Conservation (phyloP, 2,329 filamentous ascomycete species). For the Colletotrichum eleusines region DNA sequence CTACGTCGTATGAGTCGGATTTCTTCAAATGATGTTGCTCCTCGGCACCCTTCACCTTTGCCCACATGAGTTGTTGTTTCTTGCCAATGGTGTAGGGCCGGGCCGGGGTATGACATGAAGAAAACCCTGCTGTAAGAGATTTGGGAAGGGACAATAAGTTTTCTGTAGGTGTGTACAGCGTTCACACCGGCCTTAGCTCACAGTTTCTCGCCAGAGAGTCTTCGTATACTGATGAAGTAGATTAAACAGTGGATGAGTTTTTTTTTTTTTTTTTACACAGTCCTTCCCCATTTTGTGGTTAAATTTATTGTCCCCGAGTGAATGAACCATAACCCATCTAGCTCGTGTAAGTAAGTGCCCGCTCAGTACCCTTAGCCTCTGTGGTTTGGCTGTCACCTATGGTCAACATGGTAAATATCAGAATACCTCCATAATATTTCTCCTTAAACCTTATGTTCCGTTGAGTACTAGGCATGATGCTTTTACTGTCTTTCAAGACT, state of each 20-base stretch:
- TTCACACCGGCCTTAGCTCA: not conserved
- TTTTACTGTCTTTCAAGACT: too few relatives aligned
- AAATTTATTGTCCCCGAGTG: not conserved
- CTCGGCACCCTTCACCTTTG: slow-evolving; percentile 6
- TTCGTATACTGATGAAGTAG: fast-evolving
- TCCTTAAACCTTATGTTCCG: too few relatives aligned
- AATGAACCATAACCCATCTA: not conserved
- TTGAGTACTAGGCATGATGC: too few relatives aligned
- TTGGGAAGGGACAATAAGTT: not conserved
- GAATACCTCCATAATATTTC: too few relatives aligned
- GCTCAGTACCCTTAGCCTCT: too few relatives aligned
- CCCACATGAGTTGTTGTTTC: slow-evolving; percentile 10
- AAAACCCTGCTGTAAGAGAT: slow-evolving; percentile 24
- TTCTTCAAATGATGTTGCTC: slow-evolving; percentile 4
- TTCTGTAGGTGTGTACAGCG: not conserved
- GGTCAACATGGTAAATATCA: too few relatives aligned
- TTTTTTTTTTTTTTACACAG: not conserved
- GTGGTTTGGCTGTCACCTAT: too few relatives aligned
- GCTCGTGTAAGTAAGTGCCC: slow-evolving; percentile 21
- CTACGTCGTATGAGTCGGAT: not conserved
- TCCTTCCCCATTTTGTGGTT: not conserved
- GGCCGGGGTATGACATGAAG: slow-evolving; percentile 17
- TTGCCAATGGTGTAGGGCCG: slow-evolving; percentile 23
- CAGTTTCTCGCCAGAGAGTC: too few relatives aligned
- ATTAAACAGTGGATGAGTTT: too few relatives aligned